Percentiles rank a stretch among this genome's conserved stretches.
These are phyloP conservation scores for Tilletiaria anomala DNA, from an alignment of 1,284 basidiomycete genomes.

Conservation along the genomic window DNA sequence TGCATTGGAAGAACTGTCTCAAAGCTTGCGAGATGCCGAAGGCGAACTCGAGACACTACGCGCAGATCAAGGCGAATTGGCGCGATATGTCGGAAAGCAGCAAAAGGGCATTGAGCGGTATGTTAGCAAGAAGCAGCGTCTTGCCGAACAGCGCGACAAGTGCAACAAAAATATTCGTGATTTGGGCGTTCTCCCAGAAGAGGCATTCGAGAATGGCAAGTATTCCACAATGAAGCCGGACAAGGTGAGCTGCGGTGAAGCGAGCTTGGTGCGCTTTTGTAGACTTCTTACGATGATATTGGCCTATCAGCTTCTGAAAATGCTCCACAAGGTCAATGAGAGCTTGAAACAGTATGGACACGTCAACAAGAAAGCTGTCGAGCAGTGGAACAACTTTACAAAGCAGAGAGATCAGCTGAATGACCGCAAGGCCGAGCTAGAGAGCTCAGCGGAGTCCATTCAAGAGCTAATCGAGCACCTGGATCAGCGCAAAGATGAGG, in stretches of 20 bases:
- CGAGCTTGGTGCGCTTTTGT: background rate
- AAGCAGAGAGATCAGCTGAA: constrained; percentile 87
- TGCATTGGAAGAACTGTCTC: no score
- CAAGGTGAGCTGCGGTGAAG: constrained; percentile 49
- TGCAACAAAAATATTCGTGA: constrained; percentile 88
- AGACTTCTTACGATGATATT: constrained; percentile 1
- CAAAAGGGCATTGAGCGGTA: constrained; percentile 92
- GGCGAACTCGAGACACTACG: constrained; percentile 67
- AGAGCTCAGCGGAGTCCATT: constrained; percentile 74
- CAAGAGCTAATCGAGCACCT: constrained; percentile 86
- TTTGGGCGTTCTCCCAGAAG: constrained; percentile 86
- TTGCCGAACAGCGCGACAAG: constrained; percentile 71
- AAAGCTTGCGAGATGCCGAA: no score
- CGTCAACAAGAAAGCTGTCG: constrained; percentile 98
- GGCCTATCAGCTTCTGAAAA: constrained; percentile 60
- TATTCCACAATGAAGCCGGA: constrained; percentile 68
- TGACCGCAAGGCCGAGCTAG: constrained; percentile 72
- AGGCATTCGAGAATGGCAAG: constrained; percentile 83
- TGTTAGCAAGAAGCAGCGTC: constrained; percentile 73
- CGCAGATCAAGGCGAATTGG: constrained; percentile 68
- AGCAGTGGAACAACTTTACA: constrained; percentile 94
- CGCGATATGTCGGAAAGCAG: constrained; percentile 65
- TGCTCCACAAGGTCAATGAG: constrained; percentile 77
- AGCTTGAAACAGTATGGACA: constrained; percentile 88
- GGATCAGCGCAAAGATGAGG: constrained; percentile 94